Evolutionary conservation across 176 grass and related monocot species (phyloP), one percentile per base, ranked within the genome.

Genomic region (Themeda triandra): DNA sequence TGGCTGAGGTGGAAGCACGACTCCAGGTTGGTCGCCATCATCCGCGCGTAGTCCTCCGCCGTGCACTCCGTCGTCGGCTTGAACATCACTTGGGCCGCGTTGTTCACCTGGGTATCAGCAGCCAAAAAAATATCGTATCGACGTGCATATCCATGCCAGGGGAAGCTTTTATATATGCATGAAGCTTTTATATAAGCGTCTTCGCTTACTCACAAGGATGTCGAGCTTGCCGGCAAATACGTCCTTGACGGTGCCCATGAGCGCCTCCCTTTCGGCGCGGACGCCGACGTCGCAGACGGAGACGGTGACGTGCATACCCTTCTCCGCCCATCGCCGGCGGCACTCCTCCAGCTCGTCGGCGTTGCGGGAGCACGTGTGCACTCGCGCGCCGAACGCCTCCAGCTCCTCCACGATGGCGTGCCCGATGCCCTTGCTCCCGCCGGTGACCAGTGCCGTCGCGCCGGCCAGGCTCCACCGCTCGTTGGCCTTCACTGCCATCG

Each of bases 291-390:
- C 81, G 36, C 75, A 79, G 81, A 64, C 77, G 6, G 58, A 53
- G 35, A 46, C 44, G 0, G 66, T 58, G 45, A 66, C 87, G 6
- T 12, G 3, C 5, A 51, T 6, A 2, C 69, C 82, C 76, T 29
- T 32, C 37, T 23, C 51, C 27, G n/a, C 75, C 84, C 75, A 86
- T 23, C 1, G 73, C 69, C 54, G 82, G 39, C 87, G 40, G 71
- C 82, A 73, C 32, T 69, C 48, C 14, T 88, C 80, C 60, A 92
- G 70, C 39, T 88, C 86, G 0, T 23, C 72, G 21, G 75, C 90
- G 14, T 82, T 88, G 8, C 90, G 78, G 1, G 86, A 42, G 41
- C 90, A 92, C 24, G 90, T 92, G 82, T 92, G 90, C 63, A 86
- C 90, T 0, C 49, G 67, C 4, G 90, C 86, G 8, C 86, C 86